Evolutionary conservation across 140 eudicot genomes (phyloP), one percentile per base, ranked within the genome.

Genomic region (Cichorium intybus): DNA sequence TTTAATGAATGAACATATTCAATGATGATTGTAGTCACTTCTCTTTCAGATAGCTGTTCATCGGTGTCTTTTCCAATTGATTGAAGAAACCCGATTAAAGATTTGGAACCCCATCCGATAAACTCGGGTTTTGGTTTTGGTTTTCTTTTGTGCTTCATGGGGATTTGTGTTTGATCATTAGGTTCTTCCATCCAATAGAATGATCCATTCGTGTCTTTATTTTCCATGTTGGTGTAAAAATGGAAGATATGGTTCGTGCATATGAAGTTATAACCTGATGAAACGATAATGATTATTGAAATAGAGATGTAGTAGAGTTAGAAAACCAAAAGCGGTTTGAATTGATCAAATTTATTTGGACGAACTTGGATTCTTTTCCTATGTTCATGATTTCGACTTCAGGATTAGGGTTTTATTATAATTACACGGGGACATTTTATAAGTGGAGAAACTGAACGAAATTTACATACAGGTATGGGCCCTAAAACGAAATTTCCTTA

Each of bases 91-190:
- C 83, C 95, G 9, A 83, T 68, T 6, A 93, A 77, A 0, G 82
- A 82, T 58, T 59, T 88, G 2, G 99, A 93, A 47, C 83, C 95
- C 99, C 99, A 93, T 7, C 89, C 93, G 20, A 81, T 65, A 74
- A 76, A 93, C 72, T 92, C 95, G 34, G 74, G 83, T 66, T 77
- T 83, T 2, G 81, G n/a, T 54, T 73, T 83, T 10, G 39, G 43
- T 47, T 65, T 79, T 70, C 87, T 81, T 64, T 76, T 85, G 27
- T 60, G 77, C 70, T 73, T 88, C 3, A 28, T 4, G 1, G 72
- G 43, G 29, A 10, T 26, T 21, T 48, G 29, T 24, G 33, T 49
- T 24, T 64, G 68, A 39, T 56, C 85, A n/a, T 47, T 48, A 0
- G 57, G 8, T 14, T 88, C 94, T 37, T 75, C 89, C 28, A 85